phyloP scores from a whole-genome alignment of 495 filamentous ascomycete genomes.

The Thozetella sp. region DNA sequence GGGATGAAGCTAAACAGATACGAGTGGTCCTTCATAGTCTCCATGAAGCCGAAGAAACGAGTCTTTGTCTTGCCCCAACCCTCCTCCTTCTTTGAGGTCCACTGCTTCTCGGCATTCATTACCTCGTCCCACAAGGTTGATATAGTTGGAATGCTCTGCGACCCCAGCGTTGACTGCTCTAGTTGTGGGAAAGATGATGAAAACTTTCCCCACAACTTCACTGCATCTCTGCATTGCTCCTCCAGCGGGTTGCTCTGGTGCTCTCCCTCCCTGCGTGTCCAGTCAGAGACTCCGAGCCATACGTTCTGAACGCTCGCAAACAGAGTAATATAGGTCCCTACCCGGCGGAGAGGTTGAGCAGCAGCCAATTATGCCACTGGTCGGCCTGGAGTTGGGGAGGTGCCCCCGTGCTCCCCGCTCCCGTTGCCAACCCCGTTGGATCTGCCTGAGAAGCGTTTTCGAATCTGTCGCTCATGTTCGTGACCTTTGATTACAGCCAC shows the following conservation, averaged over 20 bases:
- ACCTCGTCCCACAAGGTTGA: background rate
- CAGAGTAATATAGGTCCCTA: background rate
- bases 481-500: too few species aligned
- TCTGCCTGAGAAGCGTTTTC: background rate
- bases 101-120: background rate
- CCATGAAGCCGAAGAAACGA: background rate
- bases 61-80: background rate
- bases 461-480: background rate
- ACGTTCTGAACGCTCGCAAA: background rate
- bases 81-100: background rate
- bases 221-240: background rate
- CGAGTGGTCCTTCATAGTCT: background rate
- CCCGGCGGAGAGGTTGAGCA: background rate
- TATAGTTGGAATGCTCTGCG: background rate
- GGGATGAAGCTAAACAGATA: background rate
- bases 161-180: background rate
- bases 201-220: background rate
- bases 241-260: background rate
- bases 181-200: background rate
- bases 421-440: background rate
- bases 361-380: background rate
- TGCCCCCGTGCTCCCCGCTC: background rate
- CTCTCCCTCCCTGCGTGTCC: background rate
- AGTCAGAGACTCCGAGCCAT: background rate
- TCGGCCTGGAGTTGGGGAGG: background rate